These are phyloP conservation scores for Candida verbasci DNA, from an alignment of 805 yeast species.

Conservation along the genomic window DNA sequence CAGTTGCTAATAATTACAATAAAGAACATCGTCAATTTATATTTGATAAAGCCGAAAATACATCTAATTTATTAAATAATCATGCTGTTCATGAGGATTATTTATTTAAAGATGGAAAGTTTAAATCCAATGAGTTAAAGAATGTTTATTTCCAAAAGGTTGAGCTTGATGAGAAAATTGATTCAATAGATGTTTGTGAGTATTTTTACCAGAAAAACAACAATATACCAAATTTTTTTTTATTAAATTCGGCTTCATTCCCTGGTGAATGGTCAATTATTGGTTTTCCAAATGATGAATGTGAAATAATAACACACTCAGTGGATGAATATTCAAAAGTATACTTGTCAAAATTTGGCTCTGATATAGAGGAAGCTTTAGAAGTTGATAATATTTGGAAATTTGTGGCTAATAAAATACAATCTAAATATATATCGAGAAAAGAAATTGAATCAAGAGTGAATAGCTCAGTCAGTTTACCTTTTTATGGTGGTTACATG, in stretches of 20 bases:
- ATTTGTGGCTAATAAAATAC: slow-evolving; percentile 47
- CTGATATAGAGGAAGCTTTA: slow-evolving; percentile 18
- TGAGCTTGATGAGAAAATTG: slow-evolving; percentile 13
- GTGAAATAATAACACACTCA: slow-evolving; percentile 59
- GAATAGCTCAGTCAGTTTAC: slow-evolving; percentile 34
- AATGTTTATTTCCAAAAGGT: slow-evolving; percentile 13
- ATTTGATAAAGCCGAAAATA: not conserved
- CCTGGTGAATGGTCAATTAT: slow-evolving; percentile 90
- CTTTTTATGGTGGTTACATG: slow-evolving; percentile 87
- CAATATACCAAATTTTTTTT: slow-evolving; percentile 45
- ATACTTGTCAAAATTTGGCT: slow-evolving; percentile 6
- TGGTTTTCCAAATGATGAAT: slow-evolving; percentile 55
- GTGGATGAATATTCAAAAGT: slow-evolving; percentile 34
- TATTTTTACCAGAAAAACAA: slow-evolving; percentile 16
- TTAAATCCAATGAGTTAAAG: slow-evolving; percentile 2
- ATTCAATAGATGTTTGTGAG: slow-evolving; percentile 53
- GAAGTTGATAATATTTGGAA: slow-evolving; percentile 41
- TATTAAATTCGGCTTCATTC: slow-evolving; percentile 71
- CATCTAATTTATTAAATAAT: slow-evolving; percentile 3
- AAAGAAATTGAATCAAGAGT: slow-evolving; percentile 15
- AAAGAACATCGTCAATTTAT: slow-evolving; percentile 11
- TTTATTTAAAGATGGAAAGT: slow-evolving; percentile 10
- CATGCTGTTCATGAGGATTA: slow-evolving; percentile 20
- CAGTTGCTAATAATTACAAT: slow-evolving; percentile 37
- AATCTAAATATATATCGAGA: slow-evolving; percentile 27